Conservation (phyloP, 805 yeast species). For the Peterozyma toletana region DNA sequence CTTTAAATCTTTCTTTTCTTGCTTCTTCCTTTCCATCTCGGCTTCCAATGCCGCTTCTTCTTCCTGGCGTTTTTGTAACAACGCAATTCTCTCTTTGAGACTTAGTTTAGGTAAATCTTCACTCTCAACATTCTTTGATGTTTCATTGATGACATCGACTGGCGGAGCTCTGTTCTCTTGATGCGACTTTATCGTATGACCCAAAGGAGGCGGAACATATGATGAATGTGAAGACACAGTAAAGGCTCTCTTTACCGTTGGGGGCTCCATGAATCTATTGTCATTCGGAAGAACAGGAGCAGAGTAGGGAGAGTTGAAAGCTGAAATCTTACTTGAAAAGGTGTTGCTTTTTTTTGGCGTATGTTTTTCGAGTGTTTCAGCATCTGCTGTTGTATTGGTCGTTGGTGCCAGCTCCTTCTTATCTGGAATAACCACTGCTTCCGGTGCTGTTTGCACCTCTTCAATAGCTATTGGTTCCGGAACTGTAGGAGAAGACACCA, state of each 20-base stretch:
- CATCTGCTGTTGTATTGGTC: neutral
- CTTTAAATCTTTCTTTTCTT: slow-evolving; percentile 39
- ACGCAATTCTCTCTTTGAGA: slow-evolving; percentile 78
- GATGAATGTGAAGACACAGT: slow-evolving; percentile 51
- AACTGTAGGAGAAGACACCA: neutral
- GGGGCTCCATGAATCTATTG: slow-evolving; percentile 30
- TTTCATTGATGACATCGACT: slow-evolving; percentile 17
- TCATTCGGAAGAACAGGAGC: slow-evolving; percentile 32
- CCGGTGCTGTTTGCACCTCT: neutral
- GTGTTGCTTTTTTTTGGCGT: slow-evolving; percentile 11
- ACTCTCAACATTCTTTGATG: slow-evolving; percentile 23
- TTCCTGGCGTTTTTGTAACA: slow-evolving; percentile 73
- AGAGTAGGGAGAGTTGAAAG: slow-evolving; percentile 35
- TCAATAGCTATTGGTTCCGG: neutral
- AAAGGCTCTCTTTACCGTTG: slow-evolving; percentile 49
- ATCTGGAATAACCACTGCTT: neutral
- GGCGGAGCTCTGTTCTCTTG: slow-evolving; percentile 16
- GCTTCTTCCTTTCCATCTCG: slow-evolving; percentile 39
- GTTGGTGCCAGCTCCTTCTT: slow-evolving; percentile 1
- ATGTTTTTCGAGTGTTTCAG: neutral
- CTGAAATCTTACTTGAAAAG: slow-evolving; percentile 40
- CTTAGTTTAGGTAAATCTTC: slow-evolving; percentile 70
- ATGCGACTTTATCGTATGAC: slow-evolving; percentile 11
- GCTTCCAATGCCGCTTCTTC: slow-evolving; percentile 74
- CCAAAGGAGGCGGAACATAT: slow-evolving; percentile 40